A percentile compares a stretch with the other conserved stretches of the same genome.
phyloP scores from a whole-genome alignment of 2,329 filamentous ascomycete species.

The Trichoderma endophyticum region DNA sequence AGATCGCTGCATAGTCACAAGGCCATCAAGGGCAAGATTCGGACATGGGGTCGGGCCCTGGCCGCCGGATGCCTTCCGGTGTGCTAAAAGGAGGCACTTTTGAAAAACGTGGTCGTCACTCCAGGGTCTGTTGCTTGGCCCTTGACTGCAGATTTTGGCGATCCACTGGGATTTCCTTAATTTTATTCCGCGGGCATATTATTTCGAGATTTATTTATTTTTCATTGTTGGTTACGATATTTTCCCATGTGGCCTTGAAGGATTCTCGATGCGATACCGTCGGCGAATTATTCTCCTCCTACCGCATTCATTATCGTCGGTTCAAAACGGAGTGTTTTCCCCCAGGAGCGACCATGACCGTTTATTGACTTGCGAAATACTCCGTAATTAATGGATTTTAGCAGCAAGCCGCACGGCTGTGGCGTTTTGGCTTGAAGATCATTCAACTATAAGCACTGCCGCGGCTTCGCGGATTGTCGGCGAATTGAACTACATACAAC shows the following conservation, averaged over 20 bases:
- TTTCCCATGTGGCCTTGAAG: neutral
- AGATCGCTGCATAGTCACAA: constrained; percentile 12
- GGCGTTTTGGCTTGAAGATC: constrained; percentile 1
- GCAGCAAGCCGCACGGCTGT: neutral
- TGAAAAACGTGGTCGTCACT: constrained; percentile 13
- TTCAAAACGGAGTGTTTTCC: neutral
- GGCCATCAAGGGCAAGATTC: neutral
- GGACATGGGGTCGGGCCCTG: neutral
- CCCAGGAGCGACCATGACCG: neutral
- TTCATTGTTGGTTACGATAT: neutral
- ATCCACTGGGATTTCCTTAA: constrained; percentile 13
- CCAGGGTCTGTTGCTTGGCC: neutral
- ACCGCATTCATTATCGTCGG: neutral
- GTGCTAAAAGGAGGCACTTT: constrained; percentile 17
- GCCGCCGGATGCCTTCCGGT: constrained; percentile 12
- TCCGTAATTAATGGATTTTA: neutral
- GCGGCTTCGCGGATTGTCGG: neutral
- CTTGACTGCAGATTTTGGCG: constrained; percentile 4
- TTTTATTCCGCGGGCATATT: constrained; percentile 11
- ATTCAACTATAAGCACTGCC: neutral
- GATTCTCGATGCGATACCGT: neutral
- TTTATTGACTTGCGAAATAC: neutral
- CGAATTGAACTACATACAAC: neutral
- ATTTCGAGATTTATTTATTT: neutral
- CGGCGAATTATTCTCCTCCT: neutral